Conservation (phyloP, 306 rosid genomes). For the Sphenostylis stenocarpa region DNA sequence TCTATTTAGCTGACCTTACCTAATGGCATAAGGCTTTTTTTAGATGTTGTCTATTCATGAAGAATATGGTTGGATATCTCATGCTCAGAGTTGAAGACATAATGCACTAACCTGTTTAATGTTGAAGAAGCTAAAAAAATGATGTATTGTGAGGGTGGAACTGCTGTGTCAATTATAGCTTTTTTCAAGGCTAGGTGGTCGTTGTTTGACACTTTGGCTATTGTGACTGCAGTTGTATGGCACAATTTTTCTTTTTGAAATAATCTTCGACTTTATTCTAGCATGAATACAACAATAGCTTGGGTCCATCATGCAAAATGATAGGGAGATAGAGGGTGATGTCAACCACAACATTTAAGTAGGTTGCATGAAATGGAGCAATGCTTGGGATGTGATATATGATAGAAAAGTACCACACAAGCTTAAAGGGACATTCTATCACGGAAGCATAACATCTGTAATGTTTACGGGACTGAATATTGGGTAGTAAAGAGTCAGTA, state of each 20-base stretch:
- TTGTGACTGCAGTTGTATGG: constrained; percentile 8
- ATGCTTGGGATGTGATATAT: neutral
- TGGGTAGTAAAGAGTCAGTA: neutral
- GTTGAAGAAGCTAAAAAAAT: neutral
- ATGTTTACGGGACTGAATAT: neutral
- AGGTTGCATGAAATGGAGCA: neutral
- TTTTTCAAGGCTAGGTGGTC: constrained; percentile 18
- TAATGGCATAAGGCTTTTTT: neutral
- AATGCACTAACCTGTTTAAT: neutral
- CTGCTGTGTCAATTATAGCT: constrained; percentile 1
- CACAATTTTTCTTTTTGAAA: neutral
- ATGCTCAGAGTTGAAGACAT: neutral
- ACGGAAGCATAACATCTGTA: neutral
- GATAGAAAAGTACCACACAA: neutral
- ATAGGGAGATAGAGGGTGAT: neutral
- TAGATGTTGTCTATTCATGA: neutral
- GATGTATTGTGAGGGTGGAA: neutral
- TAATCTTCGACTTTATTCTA: neutral
- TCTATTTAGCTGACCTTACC: neutral
- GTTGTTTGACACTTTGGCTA: neutral
- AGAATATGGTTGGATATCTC: neutral
- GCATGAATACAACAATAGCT: neutral
- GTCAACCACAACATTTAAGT: neutral
- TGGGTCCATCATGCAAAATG: neutral
- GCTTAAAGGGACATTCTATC: neutral